Evolutionary conservation across 768 basidiomycete species (phyloP).

Genomic region (Sistotremastrum niveocremeum): DNA sequence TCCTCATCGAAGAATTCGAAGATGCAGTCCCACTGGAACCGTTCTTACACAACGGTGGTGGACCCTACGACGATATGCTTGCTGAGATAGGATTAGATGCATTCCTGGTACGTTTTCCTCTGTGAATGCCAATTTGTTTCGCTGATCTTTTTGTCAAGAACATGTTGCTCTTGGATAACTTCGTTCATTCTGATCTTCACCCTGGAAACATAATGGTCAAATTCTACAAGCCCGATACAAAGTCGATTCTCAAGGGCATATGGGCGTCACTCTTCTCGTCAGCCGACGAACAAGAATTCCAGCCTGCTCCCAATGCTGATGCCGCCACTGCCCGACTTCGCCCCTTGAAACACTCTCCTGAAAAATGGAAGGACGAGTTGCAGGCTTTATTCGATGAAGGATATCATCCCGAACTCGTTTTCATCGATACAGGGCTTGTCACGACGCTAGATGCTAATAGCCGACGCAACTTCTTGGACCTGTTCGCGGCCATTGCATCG

Average conservation of each 20-base stretch:
- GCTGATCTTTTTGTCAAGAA: conserved; percentile 37
- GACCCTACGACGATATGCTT: conserved; percentile 77
- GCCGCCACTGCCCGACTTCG: conserved; percentile 60
- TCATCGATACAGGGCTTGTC: conserved; percentile 92
- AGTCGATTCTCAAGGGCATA: conserved; percentile 47
- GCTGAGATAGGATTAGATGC: conserved; percentile 92
- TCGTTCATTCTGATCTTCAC: conserved; percentile 85
- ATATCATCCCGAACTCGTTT: conserved; percentile 87
- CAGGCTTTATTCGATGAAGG: conserved; percentile 47
- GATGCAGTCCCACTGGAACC: conserved; percentile 81
- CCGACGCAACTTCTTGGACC: conserved; percentile 86
- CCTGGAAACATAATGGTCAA: conserved; percentile 98
- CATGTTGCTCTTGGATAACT: conserved; percentile 97
- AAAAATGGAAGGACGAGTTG: conserved; percentile 62
- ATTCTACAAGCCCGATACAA: conserved; percentile 71
- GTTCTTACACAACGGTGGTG: conserved; percentile 84
- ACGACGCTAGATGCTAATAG: conserved; percentile 76
- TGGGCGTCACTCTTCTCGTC: conserved; percentile 37
- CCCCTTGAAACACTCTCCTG: conserved; percentile 38
- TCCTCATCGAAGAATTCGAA: conserved; percentile 87
- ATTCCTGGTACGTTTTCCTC: conserved; percentile 55
- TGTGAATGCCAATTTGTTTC: background rate
- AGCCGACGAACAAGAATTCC: conserved; percentile 15
- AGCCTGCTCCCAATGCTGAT: conserved; percentile 18
- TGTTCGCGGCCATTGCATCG: conserved; percentile 89